phyloP scores from a whole-genome alignment of 2,329 filamentous ascomycete genomes.

The Dactylonectria macrodidyma region DNA sequence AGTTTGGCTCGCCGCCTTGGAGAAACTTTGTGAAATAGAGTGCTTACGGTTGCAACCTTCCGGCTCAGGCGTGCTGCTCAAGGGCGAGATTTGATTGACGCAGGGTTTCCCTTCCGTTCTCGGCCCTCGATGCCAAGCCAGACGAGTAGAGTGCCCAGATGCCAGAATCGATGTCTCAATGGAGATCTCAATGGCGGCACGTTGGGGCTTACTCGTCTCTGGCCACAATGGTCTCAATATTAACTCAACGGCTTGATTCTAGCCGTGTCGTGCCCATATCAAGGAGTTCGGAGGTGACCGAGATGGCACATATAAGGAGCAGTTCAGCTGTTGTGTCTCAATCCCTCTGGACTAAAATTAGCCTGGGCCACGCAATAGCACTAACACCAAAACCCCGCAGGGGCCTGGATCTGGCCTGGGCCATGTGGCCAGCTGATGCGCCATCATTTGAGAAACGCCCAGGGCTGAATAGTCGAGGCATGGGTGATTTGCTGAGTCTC shows the following conservation, averaged over 20 bases:
- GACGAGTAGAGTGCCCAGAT: background rate
- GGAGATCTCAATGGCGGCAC: background rate
- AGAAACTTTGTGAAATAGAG: background rate
- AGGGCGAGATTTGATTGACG: background rate
- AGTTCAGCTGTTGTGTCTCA: slow-evolving; percentile 36
- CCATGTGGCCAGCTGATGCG: slow-evolving; percentile 22
- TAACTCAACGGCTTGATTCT: slow-evolving; percentile 2
- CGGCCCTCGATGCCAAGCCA: background rate
- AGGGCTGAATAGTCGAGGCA: background rate
- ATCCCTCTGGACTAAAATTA: slow-evolving; percentile 42
- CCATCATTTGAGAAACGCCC: slow-evolving; percentile 16
- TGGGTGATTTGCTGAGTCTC: slow-evolving; percentile 5
- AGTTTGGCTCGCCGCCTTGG: background rate
- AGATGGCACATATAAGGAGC: slow-evolving; percentile 31
- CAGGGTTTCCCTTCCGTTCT: background rate
- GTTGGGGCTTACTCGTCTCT: background rate
- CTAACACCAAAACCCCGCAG: slow-evolving; percentile 37
- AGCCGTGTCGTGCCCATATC: slow-evolving; percentile 6
- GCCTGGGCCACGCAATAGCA: slow-evolving; percentile 28
- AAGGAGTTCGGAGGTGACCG: slow-evolving; percentile 4
- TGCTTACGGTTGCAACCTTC: background rate
- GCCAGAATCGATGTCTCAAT: slow-evolving; percentile 21
- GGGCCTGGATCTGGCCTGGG: slow-evolving; percentile 20
- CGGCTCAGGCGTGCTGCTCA: background rate
- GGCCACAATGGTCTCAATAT: slow-evolving; percentile 2